Evolutionary conservation across 495 filamentous ascomycete genomes (phyloP), one percentile per base, ranked within the genome.

Genomic region (Aspergillus kassunensis): DNA sequence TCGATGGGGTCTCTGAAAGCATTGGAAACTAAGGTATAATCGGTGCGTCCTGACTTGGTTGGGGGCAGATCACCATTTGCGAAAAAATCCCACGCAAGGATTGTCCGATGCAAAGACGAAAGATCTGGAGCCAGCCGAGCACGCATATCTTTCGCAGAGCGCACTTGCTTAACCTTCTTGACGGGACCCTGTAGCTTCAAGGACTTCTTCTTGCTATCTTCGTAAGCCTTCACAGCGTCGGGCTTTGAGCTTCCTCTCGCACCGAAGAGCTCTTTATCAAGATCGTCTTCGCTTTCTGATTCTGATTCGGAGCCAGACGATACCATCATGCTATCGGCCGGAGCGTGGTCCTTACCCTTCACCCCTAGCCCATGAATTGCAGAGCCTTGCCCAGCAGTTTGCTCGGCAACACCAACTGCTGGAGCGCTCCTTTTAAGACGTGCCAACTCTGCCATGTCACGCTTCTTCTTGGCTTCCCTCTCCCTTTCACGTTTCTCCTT

Each of bases 81-180:
- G 62, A 95, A 97, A 59, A 90, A 93, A 55, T 98, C 87, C 93
- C 93, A 98, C 44, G 86, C 76, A 8, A 98, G 82, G 23, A 98
- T 88, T 9, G 83, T 81, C 43, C 86, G 86, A 58, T 97, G 95
- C 24, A 98, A 74, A 6, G 80, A 74, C 24, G 91, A 85, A 63
- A 98, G 84, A 58, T 96, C 90, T 7, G 93, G 93, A 20, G 90
- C 85, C 44, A 98, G 72, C 41, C 93, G 84, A 43, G 93, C 95
- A 51, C 95, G 87, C 84, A 96, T 91, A 66, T 97, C 93, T 62
- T 91, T 92, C 2, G 85, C 81, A 19, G 89, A 91, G 24, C 92
- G 79, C 39, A 82, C 68, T 13, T 88, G 76, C 63, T 86, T 88
- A 43, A 78, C 69, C 70, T 95, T 96, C 71, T 87, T 90, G 20